Base-by-base conservation (phyloP, 768 basidiomycete genomes). In the Wakefieldia striispora region DNA sequence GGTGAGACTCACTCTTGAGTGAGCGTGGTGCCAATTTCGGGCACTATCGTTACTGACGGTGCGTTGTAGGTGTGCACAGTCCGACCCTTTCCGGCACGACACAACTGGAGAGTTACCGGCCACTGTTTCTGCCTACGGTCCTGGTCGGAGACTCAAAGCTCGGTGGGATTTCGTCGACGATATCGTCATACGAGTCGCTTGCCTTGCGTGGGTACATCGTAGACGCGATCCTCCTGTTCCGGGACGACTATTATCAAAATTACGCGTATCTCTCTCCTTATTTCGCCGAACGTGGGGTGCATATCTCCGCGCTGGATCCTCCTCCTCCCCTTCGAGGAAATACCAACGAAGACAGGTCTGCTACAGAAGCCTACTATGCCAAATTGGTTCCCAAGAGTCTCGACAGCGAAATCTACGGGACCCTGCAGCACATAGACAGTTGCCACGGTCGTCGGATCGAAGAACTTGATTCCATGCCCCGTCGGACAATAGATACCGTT, bases 111-210 rank as follows among this genome's bases (percentile, higher is more conserved):
- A 79, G 80, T 26, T 95, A 94, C 62, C 80, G 95, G 6, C 85
- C 92, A 0, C 77, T 98, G 17, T 88, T 88, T 53, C 79, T 97
- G 5, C 95, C 95, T 1, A 88, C 88, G 0, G 70, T 98, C 50
- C 79, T 99, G 6, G 73, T 98, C 33, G 95, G 90, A 1, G 91
- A 97, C 53, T 82, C 90, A 0, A 84, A 83, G 40, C 85, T 99
- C 5, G 95, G 95, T 20, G 95, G 95, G 1, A 98, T 98, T 42
- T 95, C 92, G 6, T 83, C 84, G 0, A 97, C 95, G 1, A 86
- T 98, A 51, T 83, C 95, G 1, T 81, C 95, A 0, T 97, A 92
- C 69, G 95, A 98, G 67, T 89, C 95, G 16, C 82, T 97, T 26
- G 62, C 85, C 6, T 73, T 95, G n/a, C 83, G 95, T 5, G 95